Evolutionary conservation across 2,329 filamentous ascomycete genomes (phyloP), one percentile per base, ranked within the genome.

Genomic region (Nigrospora sphaerica): DNA sequence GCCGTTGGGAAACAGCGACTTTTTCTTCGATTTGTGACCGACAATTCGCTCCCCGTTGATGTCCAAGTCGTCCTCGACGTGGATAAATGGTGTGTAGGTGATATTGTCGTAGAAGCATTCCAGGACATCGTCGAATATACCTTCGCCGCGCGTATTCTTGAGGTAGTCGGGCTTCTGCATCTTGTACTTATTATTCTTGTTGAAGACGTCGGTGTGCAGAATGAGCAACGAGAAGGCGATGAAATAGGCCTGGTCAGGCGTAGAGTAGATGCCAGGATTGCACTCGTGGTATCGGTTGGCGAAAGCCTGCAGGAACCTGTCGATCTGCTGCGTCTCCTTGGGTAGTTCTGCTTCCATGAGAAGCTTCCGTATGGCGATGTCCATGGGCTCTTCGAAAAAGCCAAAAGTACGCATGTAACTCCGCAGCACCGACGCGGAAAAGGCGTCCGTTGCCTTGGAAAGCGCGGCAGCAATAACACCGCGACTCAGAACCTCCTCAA

Each of bases 21-120:
- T 82, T 59, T 86, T 85, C 47, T 81, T 75, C 63, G 36, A 16
- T 18, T 86, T 92, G 56, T 85, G 80, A 18, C 80, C 76, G 39
- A 85, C 72, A 33, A 86, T 78, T 42, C 86, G 83, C 48, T 90
- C 85, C 47, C 82, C 83, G 56, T 86, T 88, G 49, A 88, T 75
- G 62, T 92, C 87, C 28, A 91, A 68, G 56, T 95, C 90, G 60
- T 95, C 91, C 64, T 98, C 93, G 39, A 96, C 90, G 59, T 95
- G 90, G 55, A 98, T 96, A 62, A 98, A 98, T 2, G 93, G 93
- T 2, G 93, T 98, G 63, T 98, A 98, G 48, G 86, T 88, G 55
- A 98, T 95, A 62, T 98, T 98, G 70, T 98, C 93, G 68, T 97
- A 98, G 62, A 98, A 95, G 62, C 92, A 96, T 59, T 90, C 90